phyloP scores from a whole-genome alignment of 2,329 filamentous ascomycete genomes.

The Stylonectria norvegica region DNA sequence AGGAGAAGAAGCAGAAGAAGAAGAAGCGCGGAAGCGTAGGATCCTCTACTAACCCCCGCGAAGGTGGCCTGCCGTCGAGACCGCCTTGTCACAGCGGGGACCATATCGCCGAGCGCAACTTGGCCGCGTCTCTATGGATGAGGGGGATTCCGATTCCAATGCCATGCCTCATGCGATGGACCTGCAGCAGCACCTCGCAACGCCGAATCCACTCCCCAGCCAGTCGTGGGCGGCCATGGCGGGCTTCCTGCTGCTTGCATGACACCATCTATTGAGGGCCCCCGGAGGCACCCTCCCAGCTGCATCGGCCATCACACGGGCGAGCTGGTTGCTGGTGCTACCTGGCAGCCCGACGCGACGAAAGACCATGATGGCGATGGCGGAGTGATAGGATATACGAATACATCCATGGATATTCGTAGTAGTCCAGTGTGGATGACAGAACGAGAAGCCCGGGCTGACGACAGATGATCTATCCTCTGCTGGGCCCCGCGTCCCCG shows the following conservation, averaged over 20 bases:
- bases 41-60: neutral
- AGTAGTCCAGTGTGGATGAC: too few species aligned
- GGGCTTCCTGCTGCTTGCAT: slow-evolving; percentile 21
- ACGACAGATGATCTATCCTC: neutral
- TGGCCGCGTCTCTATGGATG: slow-evolving; percentile 8
- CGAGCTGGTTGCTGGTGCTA: neutral
- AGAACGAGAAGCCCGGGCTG: too few species aligned
- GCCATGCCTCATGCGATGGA: neutral
- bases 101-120: slow-evolving; percentile 8
- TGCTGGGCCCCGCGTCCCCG: too few species aligned
- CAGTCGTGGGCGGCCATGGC: slow-evolving; percentile 4
- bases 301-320: neutral
- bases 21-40: neutral
- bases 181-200: slow-evolving; percentile 3
- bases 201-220: neutral
- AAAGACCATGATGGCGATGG: too few species aligned
- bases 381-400: neutral
- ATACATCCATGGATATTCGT: neutral
- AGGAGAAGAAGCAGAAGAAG: neutral
- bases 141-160: neutral
- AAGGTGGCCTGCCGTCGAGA: neutral
- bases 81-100: neutral
- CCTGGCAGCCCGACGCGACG: too few species aligned
- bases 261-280: slow-evolving; percentile 27
- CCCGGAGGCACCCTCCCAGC: slow-evolving; percentile 4